Base-by-base conservation (phyloP, 2,329 filamentous ascomycete genomes). In the Exophiala aquamarina region DNA sequence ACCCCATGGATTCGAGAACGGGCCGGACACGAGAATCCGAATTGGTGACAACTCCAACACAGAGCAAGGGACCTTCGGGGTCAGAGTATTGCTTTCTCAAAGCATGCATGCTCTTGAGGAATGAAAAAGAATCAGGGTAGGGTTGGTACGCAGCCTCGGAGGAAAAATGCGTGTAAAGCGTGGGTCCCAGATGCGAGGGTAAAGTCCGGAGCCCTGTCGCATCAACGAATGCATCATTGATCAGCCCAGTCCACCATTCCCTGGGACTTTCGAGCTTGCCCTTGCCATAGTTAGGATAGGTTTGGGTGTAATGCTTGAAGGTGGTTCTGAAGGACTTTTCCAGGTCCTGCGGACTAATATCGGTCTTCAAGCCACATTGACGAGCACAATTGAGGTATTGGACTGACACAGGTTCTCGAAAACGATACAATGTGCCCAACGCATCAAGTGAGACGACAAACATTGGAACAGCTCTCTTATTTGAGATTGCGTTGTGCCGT, bases 391-490 rank as follows among this genome's bases (percentile, higher is more conserved):
- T 53, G 19, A 66, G 59, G 58, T 74, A 74, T 54, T 71, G 68
- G 6, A 62, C 57, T 5, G 66, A 59, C 23, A 74, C 57, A 2
- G 70, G 64, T 3, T 57, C 54, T 46, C 65, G 65, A 1, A 71
- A 71, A 41, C 67, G 55, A 55, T 73, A 73, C 38, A 74, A 51
- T 3, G 71, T 74, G 17, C 64, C 66, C 47, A 73, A 71, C 26
- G 71, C 71, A 57, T 74, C 71, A 32, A 74, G 58, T 26, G 71
- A 73, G 15, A 74, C 60, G 26, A 73, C 65, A 19, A 74, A 42
- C 15, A 41, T 36, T 3, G 52, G 52, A 9, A 48, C 21, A 13
- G 11, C 14, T n/a, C 20, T 18, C n/a, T 17, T 37, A 18, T 28
- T 35, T 37, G 21, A 34, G 39, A 20, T 37, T 39, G 19, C 17